phyloP scores from a whole-genome alignment of 2,329 filamentous ascomycete species.

The Pseudofabraea citricarpa region DNA sequence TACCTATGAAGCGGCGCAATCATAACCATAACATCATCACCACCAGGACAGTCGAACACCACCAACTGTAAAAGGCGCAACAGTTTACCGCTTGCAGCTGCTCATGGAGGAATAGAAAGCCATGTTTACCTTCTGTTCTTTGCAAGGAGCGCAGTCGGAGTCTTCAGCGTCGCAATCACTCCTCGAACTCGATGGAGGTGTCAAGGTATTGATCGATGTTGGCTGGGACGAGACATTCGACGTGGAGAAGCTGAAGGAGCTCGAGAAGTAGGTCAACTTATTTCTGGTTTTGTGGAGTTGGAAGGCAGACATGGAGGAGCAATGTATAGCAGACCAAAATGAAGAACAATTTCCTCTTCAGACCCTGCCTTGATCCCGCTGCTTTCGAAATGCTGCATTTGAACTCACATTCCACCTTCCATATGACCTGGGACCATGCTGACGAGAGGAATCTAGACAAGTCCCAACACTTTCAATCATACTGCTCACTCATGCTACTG shows the following conservation, averaged over 20 bases:
- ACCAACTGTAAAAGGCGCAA: too few species aligned
- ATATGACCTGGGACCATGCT: constrained; percentile 7
- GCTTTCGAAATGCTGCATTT: constrained; percentile 5
- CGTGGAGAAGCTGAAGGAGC: constrained; percentile 71
- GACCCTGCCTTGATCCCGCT: constrained; percentile 9
- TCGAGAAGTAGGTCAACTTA: constrained; percentile 69
- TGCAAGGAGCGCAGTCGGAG: constrained; percentile 85
- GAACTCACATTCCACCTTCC: not conserved
- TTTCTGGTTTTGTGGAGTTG: constrained; percentile 7
- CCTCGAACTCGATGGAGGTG: constrained; percentile 90
- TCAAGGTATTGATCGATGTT: constrained; percentile 91
- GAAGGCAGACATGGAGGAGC: constrained; percentile 3
- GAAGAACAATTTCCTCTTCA: constrained; percentile 16
- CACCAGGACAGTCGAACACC: too few species aligned
- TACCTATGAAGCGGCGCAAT: too few species aligned
- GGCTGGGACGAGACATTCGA: constrained; percentile 96
- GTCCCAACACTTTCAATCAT: constrained; percentile 88
- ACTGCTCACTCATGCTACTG: constrained; percentile 89
- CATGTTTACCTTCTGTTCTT: constrained; percentile 95
- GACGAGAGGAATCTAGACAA: constrained; percentile 52
- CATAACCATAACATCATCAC: too few species aligned
- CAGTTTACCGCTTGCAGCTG: too few species aligned
- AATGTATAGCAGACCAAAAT: constrained; percentile 25
- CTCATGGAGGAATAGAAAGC: constrained; percentile 21
- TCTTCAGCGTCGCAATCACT: constrained; percentile 91